These are phyloP conservation scores for Margaritispora aquatica DNA, from an alignment of 495 filamentous ascomycete genomes.

Conservation along the genomic window DNA sequence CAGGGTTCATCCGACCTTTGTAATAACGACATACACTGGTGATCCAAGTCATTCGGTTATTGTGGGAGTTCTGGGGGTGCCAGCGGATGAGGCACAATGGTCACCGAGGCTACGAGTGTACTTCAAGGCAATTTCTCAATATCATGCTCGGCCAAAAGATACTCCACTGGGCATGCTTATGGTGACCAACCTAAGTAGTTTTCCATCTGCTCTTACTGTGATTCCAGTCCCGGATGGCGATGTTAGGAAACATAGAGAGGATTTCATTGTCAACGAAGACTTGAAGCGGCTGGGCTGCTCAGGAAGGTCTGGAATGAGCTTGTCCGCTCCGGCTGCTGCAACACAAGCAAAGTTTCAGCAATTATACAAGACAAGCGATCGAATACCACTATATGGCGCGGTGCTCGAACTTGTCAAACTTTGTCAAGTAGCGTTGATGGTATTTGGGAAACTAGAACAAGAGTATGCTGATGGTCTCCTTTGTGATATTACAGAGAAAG, in stretches of 20 bases:
- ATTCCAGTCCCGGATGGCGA: constrained; percentile 86
- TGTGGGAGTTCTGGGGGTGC: constrained; percentile 79
- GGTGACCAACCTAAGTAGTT: constrained; percentile 87
- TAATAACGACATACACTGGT: constrained; percentile 92
- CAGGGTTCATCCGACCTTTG: constrained; percentile 78
- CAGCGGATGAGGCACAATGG: constrained; percentile 76
- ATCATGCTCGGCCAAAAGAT: constrained; percentile 75
- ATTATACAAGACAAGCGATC: constrained; percentile 80
- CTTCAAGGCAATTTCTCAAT: constrained; percentile 78
- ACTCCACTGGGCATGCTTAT: constrained; percentile 80
- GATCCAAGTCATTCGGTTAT: constrained; percentile 69
- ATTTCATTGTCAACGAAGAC: constrained; percentile 93
- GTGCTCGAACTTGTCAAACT: constrained; percentile 89
- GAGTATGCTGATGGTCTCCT: constrained; percentile 90
- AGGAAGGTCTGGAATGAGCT: constrained; percentile 76
- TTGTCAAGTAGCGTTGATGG: constrained; percentile 80
- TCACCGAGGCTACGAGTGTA: constrained; percentile 72
- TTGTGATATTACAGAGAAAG: constrained; percentile 87
- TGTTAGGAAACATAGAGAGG: constrained; percentile 68
- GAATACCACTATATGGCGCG: constrained; percentile 64
- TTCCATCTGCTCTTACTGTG: constrained; percentile 83
- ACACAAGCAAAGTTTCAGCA: constrained; percentile 90
- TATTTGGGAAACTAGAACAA: constrained; percentile 82
- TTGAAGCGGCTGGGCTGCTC: constrained; percentile 89
- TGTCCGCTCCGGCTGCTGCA: constrained; percentile 67